Conservation (phyloP, 441 rosid genomes). For the Metrosideros polymorpha region DNA sequence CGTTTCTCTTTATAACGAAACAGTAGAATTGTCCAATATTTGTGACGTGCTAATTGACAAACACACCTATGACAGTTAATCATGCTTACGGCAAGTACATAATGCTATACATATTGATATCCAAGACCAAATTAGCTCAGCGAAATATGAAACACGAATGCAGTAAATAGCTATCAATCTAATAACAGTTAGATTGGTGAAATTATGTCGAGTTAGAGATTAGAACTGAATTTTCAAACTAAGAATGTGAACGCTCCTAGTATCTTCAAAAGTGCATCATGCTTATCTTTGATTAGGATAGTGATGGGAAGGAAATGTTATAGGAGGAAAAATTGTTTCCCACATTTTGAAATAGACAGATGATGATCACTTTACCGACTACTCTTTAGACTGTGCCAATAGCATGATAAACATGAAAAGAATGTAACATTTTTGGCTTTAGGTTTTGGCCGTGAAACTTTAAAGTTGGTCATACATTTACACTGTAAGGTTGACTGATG, state of each 20-base stretch:
- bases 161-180: background rate
- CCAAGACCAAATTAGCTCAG: background rate
- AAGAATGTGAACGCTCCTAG: background rate
- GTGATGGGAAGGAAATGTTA: background rate
- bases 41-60: background rate
- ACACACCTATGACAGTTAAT: background rate
- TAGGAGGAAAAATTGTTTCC: background rate
- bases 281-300: background rate
- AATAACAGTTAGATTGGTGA: background rate
- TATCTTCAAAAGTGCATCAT: background rate
- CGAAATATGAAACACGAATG: background rate
- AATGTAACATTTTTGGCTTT: background rate
- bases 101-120: background rate
- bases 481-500: background rate
- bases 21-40: background rate
- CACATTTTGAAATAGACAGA: background rate
- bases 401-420: background rate
- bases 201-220: background rate
- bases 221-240: background rate
- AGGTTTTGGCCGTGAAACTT: background rate
- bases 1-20: background rate
- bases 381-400: background rate
- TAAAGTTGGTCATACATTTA: background rate
- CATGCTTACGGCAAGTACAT: background rate
- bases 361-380: background rate